phyloP scores from a whole-genome alignment of 2,329 filamentous ascomycete species.

The Cladophialophora psammophila region DNA sequence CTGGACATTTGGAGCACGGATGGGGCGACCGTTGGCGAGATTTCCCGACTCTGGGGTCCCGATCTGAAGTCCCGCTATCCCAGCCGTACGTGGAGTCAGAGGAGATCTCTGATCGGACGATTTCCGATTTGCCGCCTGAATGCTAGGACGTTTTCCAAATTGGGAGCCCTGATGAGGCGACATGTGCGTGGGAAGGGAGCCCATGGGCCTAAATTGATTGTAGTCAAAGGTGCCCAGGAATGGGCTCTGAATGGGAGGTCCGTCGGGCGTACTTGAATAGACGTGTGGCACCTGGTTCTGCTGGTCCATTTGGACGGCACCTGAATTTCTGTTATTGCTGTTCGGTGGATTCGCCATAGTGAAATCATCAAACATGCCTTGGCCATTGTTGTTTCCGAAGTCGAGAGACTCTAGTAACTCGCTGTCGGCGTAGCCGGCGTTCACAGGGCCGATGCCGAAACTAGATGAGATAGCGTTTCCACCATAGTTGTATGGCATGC shows the following conservation, averaged over 20 bases:
- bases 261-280: constrained; percentile 91
- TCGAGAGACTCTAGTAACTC: constrained; percentile 79
- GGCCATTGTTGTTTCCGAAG: constrained; percentile 31
- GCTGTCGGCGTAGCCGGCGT: constrained; percentile 71
- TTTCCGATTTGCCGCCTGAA: constrained; percentile 74
- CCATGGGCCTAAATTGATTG: constrained; percentile 72
- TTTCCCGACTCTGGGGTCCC: constrained; percentile 73
- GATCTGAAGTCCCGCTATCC: constrained; percentile 75
- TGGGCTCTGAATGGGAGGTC: constrained; percentile 88
- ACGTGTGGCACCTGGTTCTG: constrained; percentile 73
- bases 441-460: constrained; percentile 77
- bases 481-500: constrained; percentile 65
- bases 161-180: constrained; percentile 41
- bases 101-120: constrained; percentile 78
- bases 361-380: constrained; percentile 36
- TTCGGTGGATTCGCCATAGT: constrained; percentile 46
- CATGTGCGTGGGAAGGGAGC: constrained; percentile 52
- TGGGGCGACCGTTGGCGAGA: constrained; percentile 75
- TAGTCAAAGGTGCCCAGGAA: constrained; percentile 80
- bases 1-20: constrained; percentile 69
- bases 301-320: constrained; percentile 66
- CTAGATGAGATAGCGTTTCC: constrained; percentile 71
- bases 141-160: constrained; percentile 66
- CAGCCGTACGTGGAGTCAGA: constrained; percentile 85
- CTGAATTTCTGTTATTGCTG: constrained; percentile 61